These are phyloP conservation scores for Hypoxylon subgilvum DNA, from an alignment of 495 filamentous ascomycete species.

Conservation along the genomic window DNA sequence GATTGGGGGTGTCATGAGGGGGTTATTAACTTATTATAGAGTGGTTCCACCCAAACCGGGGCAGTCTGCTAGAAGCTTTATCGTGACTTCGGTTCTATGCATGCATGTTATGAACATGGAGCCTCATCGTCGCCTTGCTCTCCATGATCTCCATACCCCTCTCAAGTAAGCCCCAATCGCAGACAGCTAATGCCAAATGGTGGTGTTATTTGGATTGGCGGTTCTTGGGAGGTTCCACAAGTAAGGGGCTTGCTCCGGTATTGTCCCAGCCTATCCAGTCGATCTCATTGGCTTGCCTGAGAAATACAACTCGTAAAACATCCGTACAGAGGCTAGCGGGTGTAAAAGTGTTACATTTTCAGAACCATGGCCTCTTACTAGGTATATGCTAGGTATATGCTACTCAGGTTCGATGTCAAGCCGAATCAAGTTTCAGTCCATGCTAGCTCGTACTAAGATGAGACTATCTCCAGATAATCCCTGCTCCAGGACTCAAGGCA, in stretches of 20 bases:
- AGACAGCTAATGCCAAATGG: not conserved
- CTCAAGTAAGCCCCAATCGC: no score
- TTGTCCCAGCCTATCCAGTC: no score
- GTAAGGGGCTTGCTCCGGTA: constrained; percentile 3
- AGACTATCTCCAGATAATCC: constrained; percentile 26
- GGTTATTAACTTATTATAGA: no score
- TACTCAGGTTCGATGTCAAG: not conserved
- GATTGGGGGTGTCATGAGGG: constrained; percentile 10
- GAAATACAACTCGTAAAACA: not conserved
- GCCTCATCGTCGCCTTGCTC: constrained; percentile 6
- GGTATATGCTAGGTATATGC: no score
- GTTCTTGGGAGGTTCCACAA: not conserved
- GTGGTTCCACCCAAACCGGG: not conserved
- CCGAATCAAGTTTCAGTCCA: constrained; percentile 34
- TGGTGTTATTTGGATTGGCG: not conserved
- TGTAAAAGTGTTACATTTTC: constrained; percentile 3
- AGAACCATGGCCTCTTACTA: constrained; percentile 18
- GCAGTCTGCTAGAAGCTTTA: constrained; percentile 4
- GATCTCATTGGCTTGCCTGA: constrained; percentile 8
- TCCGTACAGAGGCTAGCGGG: constrained; percentile 6
- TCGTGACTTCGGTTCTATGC: no score
- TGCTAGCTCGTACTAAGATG: constrained; percentile 20
- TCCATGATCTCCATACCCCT: no score
- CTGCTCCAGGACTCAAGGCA: constrained; percentile 11
- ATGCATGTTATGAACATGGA: no score